Conservation (phyloP, 2,329 filamentous ascomycete genomes). For the Blastomyces parvus region DNA sequence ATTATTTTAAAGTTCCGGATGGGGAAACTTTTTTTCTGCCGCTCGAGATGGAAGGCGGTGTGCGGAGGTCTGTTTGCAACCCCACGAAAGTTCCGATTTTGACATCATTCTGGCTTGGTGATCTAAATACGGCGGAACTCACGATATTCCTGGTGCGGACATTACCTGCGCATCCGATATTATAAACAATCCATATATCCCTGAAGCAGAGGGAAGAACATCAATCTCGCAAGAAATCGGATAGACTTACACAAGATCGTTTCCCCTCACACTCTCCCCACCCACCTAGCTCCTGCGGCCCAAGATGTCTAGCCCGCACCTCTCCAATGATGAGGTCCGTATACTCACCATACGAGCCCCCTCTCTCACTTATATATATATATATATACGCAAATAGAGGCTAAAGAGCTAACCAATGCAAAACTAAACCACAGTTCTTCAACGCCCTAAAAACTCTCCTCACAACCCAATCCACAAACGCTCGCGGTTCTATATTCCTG, state of each 20-base stretch:
- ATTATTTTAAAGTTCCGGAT: neutral
- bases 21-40: conserved; percentile 7
- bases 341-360: neutral
- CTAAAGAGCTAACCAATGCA: neutral
- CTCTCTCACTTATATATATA: too few relatives aligned
- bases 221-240: neutral
- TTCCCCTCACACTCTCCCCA: neutral
- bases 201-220: neutral
- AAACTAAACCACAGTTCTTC: conserved; percentile 32
- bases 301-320: conserved; percentile 17
- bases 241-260: neutral
- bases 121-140: neutral
- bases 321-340: conserved; percentile 36
- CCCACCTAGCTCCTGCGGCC: too few relatives aligned
- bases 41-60: neutral
- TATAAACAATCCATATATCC: neutral
- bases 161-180: neutral
- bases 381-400: neutral
- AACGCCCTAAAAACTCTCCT: conserved; percentile 32
- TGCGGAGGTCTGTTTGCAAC: neutral
- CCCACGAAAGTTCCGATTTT: neutral
- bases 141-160: neutral
- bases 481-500: conserved; percentile 37
- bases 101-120: neutral
- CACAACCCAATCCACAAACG: conserved; percentile 29